Evolutionary conservation across 768 basidiomycete species (phyloP).

Genomic region (Trametes meyenii): DNA sequence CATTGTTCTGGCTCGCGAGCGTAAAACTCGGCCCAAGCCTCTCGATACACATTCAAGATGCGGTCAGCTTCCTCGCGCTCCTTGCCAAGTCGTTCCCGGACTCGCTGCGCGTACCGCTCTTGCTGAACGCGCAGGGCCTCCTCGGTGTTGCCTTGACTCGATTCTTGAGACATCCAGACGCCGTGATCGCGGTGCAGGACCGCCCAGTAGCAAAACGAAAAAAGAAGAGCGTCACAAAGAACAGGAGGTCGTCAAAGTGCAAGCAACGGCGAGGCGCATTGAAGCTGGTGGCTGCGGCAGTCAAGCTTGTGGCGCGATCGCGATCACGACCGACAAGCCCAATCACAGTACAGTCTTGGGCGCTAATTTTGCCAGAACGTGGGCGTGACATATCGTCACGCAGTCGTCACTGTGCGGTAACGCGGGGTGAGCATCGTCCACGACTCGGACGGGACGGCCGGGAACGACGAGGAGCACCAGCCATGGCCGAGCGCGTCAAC

Average conservation of each 20-base stretch:
- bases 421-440: slow-evolving; percentile 17
- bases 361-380: neutral
- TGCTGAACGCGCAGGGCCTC: slow-evolving; percentile 1
- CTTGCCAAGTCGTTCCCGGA: neutral
- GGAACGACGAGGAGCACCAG: slow-evolving; percentile 3
- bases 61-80: neutral
- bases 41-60: slow-evolving; percentile 35
- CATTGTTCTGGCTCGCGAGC: slow-evolving; percentile 44
- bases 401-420: slow-evolving; percentile 12
- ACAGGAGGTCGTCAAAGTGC: neutral
- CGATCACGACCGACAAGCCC: neutral
- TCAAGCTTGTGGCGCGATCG: no score
- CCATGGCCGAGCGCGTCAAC: slow-evolving; percentile 44
- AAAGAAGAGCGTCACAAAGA: neutral
- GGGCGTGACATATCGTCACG: slow-evolving; percentile 10
- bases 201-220: neutral
- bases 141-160: neutral
- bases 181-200: neutral
- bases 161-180: neutral
- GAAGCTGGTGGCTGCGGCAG: neutral
- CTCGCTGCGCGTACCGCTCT: slow-evolving; percentile 5
- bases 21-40: slow-evolving; percentile 51
- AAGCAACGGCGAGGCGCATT: neutral
- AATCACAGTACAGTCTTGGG: neutral
- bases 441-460: slow-evolving; percentile 6